These are phyloP conservation scores for Metschnikowia santaceciliae DNA, from an alignment of 805 yeast genomes.

Conservation along the genomic window DNA sequence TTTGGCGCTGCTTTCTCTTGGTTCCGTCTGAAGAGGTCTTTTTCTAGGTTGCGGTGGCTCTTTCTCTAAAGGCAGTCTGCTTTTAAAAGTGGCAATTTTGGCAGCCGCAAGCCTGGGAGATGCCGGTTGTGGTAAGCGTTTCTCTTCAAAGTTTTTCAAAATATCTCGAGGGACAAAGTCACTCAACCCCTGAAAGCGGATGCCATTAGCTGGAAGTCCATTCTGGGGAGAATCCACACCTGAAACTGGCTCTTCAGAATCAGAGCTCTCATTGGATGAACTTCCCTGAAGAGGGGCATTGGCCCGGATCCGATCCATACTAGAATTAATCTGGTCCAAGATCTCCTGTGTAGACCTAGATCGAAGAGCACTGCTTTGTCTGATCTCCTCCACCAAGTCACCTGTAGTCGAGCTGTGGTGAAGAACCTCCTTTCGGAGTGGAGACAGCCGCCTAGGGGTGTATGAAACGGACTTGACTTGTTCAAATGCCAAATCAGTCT, in stretches of 20 bases:
- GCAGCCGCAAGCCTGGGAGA: neutral
- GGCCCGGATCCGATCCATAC: conserved; percentile 14
- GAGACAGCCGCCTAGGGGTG: conserved; percentile 16
- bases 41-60: neutral
- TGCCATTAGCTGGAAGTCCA: neutral
- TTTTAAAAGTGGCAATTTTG: neutral
- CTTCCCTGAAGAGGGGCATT: neutral
- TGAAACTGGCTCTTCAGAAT: neutral
- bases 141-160: neutral
- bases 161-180: neutral
- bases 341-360: conserved; percentile 18
- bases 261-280: neutral
- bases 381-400: conserved; percentile 12
- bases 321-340: conserved; percentile 24
- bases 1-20: conserved; percentile 18
- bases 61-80: neutral
- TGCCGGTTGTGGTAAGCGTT: neutral
- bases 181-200: neutral
- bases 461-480: neutral
- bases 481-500: neutral
- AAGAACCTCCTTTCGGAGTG: conserved; percentile 11
- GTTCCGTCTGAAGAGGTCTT: neutral
- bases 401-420: conserved; percentile 5
- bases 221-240: neutral
- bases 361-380: conserved; percentile 11